Evolutionary conservation across 129 eudicot species (phyloP).

Genomic region (Calendula officinalis): DNA sequence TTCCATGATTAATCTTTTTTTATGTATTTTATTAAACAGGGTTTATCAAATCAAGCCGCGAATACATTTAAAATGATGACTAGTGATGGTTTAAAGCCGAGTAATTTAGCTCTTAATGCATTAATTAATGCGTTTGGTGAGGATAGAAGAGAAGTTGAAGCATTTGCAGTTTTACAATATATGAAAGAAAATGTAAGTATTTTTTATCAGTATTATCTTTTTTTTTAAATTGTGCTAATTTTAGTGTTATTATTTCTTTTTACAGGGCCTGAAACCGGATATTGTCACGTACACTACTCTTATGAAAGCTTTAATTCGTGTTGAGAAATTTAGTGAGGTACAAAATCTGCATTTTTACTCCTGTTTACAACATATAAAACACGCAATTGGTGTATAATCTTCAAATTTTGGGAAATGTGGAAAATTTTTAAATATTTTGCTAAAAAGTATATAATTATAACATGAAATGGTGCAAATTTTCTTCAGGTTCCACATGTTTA

Average conservation of each 20-base stretch:
- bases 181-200: slow-evolving; percentile 89
- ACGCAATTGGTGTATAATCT: not conserved
- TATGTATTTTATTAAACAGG: slow-evolving; percentile 38
- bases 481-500: slow-evolving; percentile 90
- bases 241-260: not conserved
- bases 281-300: slow-evolving; percentile 92
- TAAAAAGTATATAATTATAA: not conserved
- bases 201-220: slow-evolving; percentile 7
- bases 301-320: slow-evolving; percentile 88
- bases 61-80: slow-evolving; percentile 82
- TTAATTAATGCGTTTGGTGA: slow-evolving; percentile 90
- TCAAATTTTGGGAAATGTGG: not conserved
- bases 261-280: slow-evolving; percentile 89
- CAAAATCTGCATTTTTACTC: not conserved
- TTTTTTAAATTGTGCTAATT: not conserved
- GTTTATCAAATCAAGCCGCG: slow-evolving; percentile 90
- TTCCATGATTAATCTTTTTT: not conserved
- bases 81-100: slow-evolving; percentile 77
- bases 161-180: slow-evolving; percentile 82
- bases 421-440: not conserved
- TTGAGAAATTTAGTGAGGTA: slow-evolving; percentile 81
- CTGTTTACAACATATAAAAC: slow-evolving; percentile 1
- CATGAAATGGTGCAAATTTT: slow-evolving; percentile 24
- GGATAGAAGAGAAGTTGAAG: slow-evolving; percentile 87
- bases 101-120: slow-evolving; percentile 88